Evolutionary conservation across 2,329 filamentous ascomycete genomes (phyloP).

Genomic region (Stemphylium beticola): DNA sequence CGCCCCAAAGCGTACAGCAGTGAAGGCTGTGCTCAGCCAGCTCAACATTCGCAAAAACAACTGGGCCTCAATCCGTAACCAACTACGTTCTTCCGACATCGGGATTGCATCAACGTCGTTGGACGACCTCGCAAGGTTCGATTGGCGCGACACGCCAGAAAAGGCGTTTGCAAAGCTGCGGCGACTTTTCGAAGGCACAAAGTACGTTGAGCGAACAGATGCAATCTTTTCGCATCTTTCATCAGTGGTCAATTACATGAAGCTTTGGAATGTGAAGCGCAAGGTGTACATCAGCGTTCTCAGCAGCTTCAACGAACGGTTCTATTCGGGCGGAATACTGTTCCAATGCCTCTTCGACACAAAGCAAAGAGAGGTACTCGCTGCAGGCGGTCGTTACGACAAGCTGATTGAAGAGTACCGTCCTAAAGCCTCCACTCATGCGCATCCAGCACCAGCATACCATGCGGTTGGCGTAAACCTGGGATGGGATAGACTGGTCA

Average conservation of each 20-base stretch:
- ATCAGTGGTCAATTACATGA: conserved; percentile 77
- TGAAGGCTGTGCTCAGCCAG: conserved; percentile 85
- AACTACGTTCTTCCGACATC: conserved; percentile 80
- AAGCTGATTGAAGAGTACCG: conserved; percentile 83
- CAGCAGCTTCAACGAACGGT: conserved; percentile 87
- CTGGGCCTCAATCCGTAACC: conserved; percentile 82
- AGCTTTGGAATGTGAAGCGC: conserved; percentile 73
- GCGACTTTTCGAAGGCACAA: conserved; percentile 61
- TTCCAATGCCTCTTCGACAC: conserved; percentile 91
- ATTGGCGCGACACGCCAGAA: conserved; percentile 81
- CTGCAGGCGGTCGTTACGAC: conserved; percentile 93
- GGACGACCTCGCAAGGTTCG: conserved; percentile 87
- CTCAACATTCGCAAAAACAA: conserved; percentile 81
- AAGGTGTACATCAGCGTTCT: conserved; percentile 87
- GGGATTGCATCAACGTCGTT: conserved; percentile 88
- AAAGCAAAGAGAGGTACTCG: conserved; percentile 82
- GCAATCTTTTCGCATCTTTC: conserved; percentile 77
- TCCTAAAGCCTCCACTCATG: conserved; percentile 67
- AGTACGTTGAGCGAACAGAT: conserved; percentile 58
- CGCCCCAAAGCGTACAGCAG: conserved; percentile 67
- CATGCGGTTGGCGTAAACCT: conserved; percentile 93
- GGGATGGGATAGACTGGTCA: conserved; percentile 81
- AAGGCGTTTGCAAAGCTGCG: conserved; percentile 71
- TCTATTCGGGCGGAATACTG: conserved; percentile 79
- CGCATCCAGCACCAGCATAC: conserved; percentile 52